Evolutionary conservation across 805 yeast genomes (phyloP), one percentile per base, ranked within the genome.

Genomic region (Spathaspora arborariae): DNA sequence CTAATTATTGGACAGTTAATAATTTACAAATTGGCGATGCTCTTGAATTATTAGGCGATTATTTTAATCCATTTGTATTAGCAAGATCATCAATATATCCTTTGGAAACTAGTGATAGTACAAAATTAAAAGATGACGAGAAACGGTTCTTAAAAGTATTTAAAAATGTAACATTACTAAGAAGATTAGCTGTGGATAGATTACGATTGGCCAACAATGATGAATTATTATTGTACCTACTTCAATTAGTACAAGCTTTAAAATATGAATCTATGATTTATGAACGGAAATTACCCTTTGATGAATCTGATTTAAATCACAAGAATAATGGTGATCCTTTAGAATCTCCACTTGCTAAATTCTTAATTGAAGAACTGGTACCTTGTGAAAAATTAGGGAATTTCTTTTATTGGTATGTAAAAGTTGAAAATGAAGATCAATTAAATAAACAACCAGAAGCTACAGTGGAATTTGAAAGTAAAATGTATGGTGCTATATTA

Each of bases 181-280:
- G 97, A 41, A 80, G 87, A 5, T 87, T 88, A 71, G 99, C 99
- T 0, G 96, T 92, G 1, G 87, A 88, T 53, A 68, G 97, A 48
- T 68, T 92, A 41, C 78, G 81, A 45, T 75, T 81, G 49, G 96
- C 97, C 0, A 77, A 81, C 30, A 94, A 88, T 55, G 83, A 79
- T 9, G 97, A 92, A 52, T 63, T 94, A 13, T 84, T 87, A 46
- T 72, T 91, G 50, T 94, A 88, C 57, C 68, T 94, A 52, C 75
- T 92, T 46, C 99, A 94, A 64, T 71, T 92, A 15, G 98, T 92
- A 0, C 97, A 91, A 58, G 96, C 96, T 0, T 77, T 92, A 33
- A 85, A 88, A 56, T 88, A 88, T 61, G 99, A 94, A 57, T 55
- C 69, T 9, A 47, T 64, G 36, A 61, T 62, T 19, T 51, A 54